Evolutionary conservation across 305 asterid genomes (phyloP), one percentile per base, ranked within the genome.

Genomic region (Ajuga reptans): DNA sequence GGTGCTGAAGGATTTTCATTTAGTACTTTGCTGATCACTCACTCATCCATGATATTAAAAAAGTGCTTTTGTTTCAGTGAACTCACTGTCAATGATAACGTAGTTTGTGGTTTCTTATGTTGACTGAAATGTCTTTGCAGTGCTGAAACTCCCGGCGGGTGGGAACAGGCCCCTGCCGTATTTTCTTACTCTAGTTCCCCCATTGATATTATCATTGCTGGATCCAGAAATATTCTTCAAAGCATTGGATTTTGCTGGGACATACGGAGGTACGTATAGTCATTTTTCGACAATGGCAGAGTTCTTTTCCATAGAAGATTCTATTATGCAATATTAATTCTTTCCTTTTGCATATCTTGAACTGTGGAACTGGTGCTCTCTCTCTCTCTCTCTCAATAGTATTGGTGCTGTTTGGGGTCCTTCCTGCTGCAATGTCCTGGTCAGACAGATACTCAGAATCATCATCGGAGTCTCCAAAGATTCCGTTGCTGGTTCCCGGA

Each of bases 371-470:
- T 36, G 49, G 47, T 24, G 36, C 39, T 34, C 39, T 34, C 39
- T 34, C 39, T 34, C 39, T 34, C 39, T 1, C 1, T 5, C 42
- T 68, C 27, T 75, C 39, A 71, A 61, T 43, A 88, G 97, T 90
- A 69, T 60, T 92, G 82, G 91, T 90, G 77, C 82, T 92, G 75
- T 92, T 90, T 57, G 94, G 97, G 69, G 72, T 90, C 70, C 84
- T 90, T 68, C 97, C 97, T 4, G 96, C 95, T 47, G 92, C 96
- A 51, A 92, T 92, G 98, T 84, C 92, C 1, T 90, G 97, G 98
- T 81, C 87, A 3, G 95, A 89, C 63, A 80, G 96, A 74, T 89
- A 91, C 41, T 83, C 83, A 2, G 58, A 39, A 36, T 61, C 84
- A 36, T 64, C 84, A 6, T 60, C 82, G 0, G 62, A 79, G n/a